Base-by-base conservation (phyloP, 176 grass and related monocot genomes). In the Zoysia pacifica region DNA sequence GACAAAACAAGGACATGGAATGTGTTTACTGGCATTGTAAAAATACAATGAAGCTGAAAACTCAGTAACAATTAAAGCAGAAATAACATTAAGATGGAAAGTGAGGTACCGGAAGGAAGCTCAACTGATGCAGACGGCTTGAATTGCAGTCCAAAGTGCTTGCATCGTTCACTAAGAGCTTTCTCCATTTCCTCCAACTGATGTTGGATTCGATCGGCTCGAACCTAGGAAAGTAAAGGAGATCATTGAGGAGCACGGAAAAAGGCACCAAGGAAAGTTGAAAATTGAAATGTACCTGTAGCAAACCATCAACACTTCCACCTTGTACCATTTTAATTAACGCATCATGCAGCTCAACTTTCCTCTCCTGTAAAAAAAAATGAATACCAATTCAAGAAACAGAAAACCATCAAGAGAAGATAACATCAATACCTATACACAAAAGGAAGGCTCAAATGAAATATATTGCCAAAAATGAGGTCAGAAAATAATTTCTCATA, bases 301-400 rank as follows among this genome's bases (percentile, higher is more conserved):
- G 96, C 72, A 99, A 85, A 69, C 96, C 96, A 93, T 99, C 96
- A 88, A 90, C 88, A 82, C 88, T 99, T 59, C 96, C 88, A 79
- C 96, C 92, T 89, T 99, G 92, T 84, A 95, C 93, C 92, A 99
- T 99, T 90, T 99, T 99, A 89, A 88, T 50, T 68, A 99, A 79
- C 49, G 96, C 96, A 75, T 93, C 91, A 83, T 93, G 79, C 73
- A 99, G 82, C 82, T 99, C 96, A 56, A 89, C 76, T 87, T 99
- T 99, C 67, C 92, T 99, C 86, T 99, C 96, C 96, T 99, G 77
- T 72, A 83, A 9, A 67, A 61, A 52, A 52, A 80, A 86, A 72
- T 43, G n/a, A 66, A 83, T 43, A 51, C 12, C 62, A 78, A 63
- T 63, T 69, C 48, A 82, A 74, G 45, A 56, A 28, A 47, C 53